Evolutionary conservation across 768 basidiomycete genomes (phyloP).

Genomic region (Tricholoma matsutake): DNA sequence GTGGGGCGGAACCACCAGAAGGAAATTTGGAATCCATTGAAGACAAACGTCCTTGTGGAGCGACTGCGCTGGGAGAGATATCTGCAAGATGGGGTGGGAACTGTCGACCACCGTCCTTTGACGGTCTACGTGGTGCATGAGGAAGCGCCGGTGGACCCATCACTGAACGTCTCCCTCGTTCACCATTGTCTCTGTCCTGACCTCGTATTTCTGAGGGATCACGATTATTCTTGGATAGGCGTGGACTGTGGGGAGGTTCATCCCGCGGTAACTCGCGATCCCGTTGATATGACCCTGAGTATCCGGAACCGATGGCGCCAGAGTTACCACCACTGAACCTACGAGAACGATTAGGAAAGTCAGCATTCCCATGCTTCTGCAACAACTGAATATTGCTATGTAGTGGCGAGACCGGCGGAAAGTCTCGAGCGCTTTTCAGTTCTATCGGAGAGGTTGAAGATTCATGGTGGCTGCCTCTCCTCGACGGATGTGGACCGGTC

Average conservation of each 20-base stretch:
- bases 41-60: conserved; percentile 34
- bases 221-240: conserved; percentile 29
- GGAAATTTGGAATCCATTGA: conserved; percentile 42
- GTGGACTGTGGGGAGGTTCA: conserved; percentile 37
- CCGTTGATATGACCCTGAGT: conserved; percentile 19
- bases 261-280: conserved; percentile 32
- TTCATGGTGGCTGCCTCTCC: conserved; percentile 46
- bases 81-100: conserved; percentile 56
- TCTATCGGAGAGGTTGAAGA: conserved; percentile 36
- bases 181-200: conserved; percentile 29
- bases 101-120: conserved; percentile 45
- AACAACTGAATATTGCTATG: conserved; percentile 48
- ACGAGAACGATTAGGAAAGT: conserved; percentile 27
- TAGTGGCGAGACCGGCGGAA: conserved; percentile 30
- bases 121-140: conserved; percentile 30
- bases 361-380: conserved; percentile 47
- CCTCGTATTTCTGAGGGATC: conserved; percentile 11
- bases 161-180: conserved; percentile 39
- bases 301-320: conserved; percentile 20
- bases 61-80: conserved; percentile 23
- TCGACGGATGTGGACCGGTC: conserved; percentile 38
- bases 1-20: conserved; percentile 26
- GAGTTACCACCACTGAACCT: conserved; percentile 32
- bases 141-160: conserved; percentile 55
- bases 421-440: conserved; percentile 43